These are phyloP conservation scores for Pseudocercospora ulei DNA, from an alignment of 2,329 filamentous ascomycete species.

Conservation along the genomic window DNA sequence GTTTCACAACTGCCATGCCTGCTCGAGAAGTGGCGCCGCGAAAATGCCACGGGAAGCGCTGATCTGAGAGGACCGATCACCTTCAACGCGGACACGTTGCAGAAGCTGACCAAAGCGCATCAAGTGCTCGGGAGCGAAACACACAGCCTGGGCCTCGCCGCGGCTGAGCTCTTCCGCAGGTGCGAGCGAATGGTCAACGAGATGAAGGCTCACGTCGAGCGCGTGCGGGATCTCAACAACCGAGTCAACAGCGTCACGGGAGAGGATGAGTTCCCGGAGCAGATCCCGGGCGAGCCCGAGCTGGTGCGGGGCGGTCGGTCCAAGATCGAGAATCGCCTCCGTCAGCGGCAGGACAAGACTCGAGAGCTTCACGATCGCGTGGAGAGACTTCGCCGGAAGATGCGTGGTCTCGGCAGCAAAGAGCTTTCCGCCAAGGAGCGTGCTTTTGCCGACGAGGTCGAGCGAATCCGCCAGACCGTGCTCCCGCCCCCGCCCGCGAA, in stretches of 20 bases:
- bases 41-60: conserved; percentile 37
- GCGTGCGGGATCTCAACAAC: conserved; percentile 55
- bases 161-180: conserved; percentile 61
- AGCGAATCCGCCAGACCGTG: conserved; percentile 34
- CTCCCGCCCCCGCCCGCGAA: conserved; percentile 13
- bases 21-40: conserved; percentile 34
- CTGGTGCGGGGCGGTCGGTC: conserved; percentile 30
- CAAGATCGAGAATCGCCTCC: conserved; percentile 52
- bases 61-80: conserved; percentile 58
- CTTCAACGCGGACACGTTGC: conserved; percentile 60
- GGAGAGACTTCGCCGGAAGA: conserved; percentile 48
- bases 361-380: conserved; percentile 50
- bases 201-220: conserved; percentile 56
- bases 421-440: conserved; percentile 56
- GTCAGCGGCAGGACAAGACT: conserved; percentile 48
- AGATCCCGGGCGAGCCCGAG: conserved; percentile 38
- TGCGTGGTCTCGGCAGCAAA: conserved; percentile 42
- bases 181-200: conserved; percentile 60
- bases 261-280: conserved; percentile 40
- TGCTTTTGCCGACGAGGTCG: conserved; percentile 51
- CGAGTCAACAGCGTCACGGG: conserved; percentile 59
- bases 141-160: conserved; percentile 56
- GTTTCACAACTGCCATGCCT: conserved; percentile 45
- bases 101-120: conserved; percentile 63
- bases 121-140: conserved; percentile 62